Evolutionary conservation across 192 early-diverging fungal species (phyloP).

Genomic region (Podila horticola): DNA sequence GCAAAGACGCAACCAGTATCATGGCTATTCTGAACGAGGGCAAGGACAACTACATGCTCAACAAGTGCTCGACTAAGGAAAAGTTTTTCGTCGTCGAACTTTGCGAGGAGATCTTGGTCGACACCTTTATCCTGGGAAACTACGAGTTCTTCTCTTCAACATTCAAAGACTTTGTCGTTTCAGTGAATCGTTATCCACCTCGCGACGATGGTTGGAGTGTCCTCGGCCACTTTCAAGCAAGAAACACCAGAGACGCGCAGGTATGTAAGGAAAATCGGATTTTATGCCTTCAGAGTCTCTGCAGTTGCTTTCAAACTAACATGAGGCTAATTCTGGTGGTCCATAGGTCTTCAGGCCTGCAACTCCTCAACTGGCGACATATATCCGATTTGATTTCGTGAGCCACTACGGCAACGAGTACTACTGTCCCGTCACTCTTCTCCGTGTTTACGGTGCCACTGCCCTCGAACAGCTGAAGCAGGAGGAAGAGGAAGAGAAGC

Average conservation of each 20-base stretch:
- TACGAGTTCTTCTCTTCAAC: conserved; percentile 97
- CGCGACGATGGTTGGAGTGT: conserved; percentile 79
- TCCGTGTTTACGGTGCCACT: conserved; percentile 91
- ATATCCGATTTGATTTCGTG: conserved; percentile 88
- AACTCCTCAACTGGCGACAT: conserved; percentile 80
- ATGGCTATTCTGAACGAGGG: conserved; percentile 86
- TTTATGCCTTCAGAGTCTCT: conserved; percentile 54
- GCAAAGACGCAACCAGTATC: conserved; percentile 85
- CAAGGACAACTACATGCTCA: conserved; percentile 97
- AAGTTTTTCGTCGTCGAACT: conserved; percentile 94
- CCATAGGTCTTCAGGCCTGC: conserved; percentile 82
- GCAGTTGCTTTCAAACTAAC: not conserved
- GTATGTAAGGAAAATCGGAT: conserved; percentile 71
- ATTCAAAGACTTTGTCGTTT: conserved; percentile 88
- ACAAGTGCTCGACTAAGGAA: conserved; percentile 78
- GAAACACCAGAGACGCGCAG: conserved; percentile 89
- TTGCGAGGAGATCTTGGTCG: conserved; percentile 93
- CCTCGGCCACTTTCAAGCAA: conserved; percentile 85
- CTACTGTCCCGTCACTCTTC: conserved; percentile 91
- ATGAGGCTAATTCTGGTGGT: not conserved
- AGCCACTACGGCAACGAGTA: conserved; percentile 91
- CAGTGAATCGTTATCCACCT: conserved; percentile 83
- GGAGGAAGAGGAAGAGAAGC: conserved; percentile 59
- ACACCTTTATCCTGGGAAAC: conserved; percentile 91
- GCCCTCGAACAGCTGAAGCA: conserved; percentile 89